phyloP scores from a whole-genome alignment of 1,284 basidiomycete genomes.

The Heterobasidion parviporum region DNA sequence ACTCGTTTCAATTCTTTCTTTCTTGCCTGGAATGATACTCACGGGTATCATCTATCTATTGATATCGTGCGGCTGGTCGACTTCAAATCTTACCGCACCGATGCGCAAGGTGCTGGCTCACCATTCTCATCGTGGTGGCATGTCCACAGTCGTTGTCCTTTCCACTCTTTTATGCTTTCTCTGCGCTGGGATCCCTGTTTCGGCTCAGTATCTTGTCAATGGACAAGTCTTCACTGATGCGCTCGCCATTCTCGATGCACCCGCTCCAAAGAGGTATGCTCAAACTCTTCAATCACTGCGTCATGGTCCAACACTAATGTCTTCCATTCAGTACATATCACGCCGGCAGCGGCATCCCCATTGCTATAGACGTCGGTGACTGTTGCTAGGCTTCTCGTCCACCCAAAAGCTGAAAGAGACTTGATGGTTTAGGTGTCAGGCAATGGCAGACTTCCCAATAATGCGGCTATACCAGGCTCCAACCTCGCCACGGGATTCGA shows the following conservation, averaged over 20 bases:
- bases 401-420: background rate
- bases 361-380: conserved; percentile 36
- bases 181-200: conserved; percentile 7
- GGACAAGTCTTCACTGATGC: conserved; percentile 39
- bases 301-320: background rate
- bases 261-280: conserved; percentile 32
- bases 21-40: too few relatives aligned
- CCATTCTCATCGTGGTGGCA: background rate
- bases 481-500: conserved; percentile 29
- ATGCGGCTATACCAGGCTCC: conserved; percentile 26
- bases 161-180: background rate
- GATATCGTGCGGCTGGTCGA: too few relatives aligned
- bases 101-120: conserved; percentile 11
- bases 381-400: background rate
- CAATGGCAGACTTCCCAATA: conserved; percentile 30
- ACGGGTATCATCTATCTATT: too few relatives aligned
- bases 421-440: conserved; percentile 30
- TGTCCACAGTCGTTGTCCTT: conserved; percentile 11
- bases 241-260: conserved; percentile 41
- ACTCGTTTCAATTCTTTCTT: too few relatives aligned
- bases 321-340: conserved; percentile 16
- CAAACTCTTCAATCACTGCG: background rate
- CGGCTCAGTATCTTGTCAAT: conserved; percentile 21
- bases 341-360: conserved; percentile 26
- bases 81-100: background rate